Evolutionary conservation across 164 flowering plant genomes (phyloP), one percentile per base, ranked within the genome.

Genomic region (Taxillus chinensis): DNA sequence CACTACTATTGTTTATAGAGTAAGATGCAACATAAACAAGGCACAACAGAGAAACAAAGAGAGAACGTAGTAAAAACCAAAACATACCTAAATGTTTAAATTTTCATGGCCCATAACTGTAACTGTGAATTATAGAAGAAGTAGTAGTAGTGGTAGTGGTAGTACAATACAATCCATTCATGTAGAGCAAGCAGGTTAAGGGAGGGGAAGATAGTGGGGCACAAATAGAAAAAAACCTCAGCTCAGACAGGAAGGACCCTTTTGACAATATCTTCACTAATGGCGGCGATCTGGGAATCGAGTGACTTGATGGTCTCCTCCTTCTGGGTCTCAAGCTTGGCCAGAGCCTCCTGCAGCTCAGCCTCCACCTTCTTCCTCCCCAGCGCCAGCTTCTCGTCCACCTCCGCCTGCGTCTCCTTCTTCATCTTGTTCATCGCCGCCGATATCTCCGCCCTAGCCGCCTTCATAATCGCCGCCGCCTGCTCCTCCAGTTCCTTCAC

Each of bases 401-500:
- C 75, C 70, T 93, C 98, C 50, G 12, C 59, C 71, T 81, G 72
- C 11, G 95, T 86, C 79, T 93, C 97, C 82, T 84, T 90, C 92
- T 85, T 85, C 96, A 88, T 88, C 85, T 86, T 74, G 61, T 79
- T 90, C 71, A 90, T 71, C 42, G 98, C 97, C 14, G 96, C 90
- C 57, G 97, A 58, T 7, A 93, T 88, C 85, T 93, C 97, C 3
- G 98, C 98, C 54, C 92, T 70, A 2, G 96, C 98, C 1, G 97
- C 98, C 71, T 67, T 75, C 90, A 90, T 76, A 9, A 89, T 68
- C 0, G 98, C 98, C n/a, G 77, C 71, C 1, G 86, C 96, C 71
- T 93, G 90, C 38, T 88, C 98, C 60, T 92, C 98, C 71, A 92
- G 80, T 81, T 82, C 78, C 86, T 90, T 90, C 65, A 92, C 88